Base-by-base conservation (phyloP, 768 basidiomycete genomes). In the Lactifluus piperatus region DNA sequence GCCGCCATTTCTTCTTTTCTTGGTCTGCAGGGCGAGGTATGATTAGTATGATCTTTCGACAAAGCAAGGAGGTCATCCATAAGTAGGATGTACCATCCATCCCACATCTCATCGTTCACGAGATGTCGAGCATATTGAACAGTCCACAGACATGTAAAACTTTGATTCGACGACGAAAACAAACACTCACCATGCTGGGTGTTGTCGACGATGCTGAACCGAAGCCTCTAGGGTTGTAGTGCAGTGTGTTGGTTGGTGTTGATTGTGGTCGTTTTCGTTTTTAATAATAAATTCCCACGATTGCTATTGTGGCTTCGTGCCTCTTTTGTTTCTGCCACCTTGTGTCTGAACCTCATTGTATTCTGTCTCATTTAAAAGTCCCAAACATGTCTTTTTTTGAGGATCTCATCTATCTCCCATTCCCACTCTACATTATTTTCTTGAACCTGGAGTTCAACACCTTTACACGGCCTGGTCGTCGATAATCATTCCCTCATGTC, bases 1-100 rank as follows among this genome's bases (percentile, higher is more conserved):
- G 67, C 95, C 97, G 72, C 87, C 87, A 82, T 91, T 93, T 90
- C 94, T 88, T 91, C 94, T 87, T 81, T 97, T 97, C 82, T 94
- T 95, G 68, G 94, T 97, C 94, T 95, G 72, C 56, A 65, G 47
- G 51, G 43, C 58, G 56, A 60, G 57, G 48, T 16, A 22, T 48
- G 36, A 64, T 69, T 55, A 69, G 69, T 62, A 10, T 44, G 43
- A 22, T 11, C 10, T 11, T 43, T 43, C 41, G 10, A 20, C 41
- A 30, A 46, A 18, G 24, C 43, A 48, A 11, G 14, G 50, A 45
- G 47, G 43, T 14, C 68, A 73, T 72, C 71, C 70, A 50, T 32
- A 59, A 16, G 26, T 24, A 20, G 24, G 24, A n/a, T 43, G 41
- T 29, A 60, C 68, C 71, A 74, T 74, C 72, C 73, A 74, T 54